Percentiles rank a stretch among this genome's conserved stretches.
Conservation (phyloP, 768 basidiomycete genomes). For the Lanmaoa pseudosensibilis region DNA sequence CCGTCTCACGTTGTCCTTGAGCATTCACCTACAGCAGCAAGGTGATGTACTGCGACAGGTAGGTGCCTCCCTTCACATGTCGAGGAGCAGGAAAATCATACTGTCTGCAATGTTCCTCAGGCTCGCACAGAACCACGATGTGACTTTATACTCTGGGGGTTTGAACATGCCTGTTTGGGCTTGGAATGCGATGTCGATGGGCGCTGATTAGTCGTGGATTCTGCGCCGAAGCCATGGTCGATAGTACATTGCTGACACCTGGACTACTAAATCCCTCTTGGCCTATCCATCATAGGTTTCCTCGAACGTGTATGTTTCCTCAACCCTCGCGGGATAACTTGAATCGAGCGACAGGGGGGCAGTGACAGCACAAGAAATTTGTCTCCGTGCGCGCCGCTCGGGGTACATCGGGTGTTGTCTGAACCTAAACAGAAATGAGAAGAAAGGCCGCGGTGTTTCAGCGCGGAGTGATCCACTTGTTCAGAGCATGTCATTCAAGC, state of each 20-base stretch:
- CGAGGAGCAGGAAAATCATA: background rate
- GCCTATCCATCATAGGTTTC: background rate
- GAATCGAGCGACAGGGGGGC: background rate
- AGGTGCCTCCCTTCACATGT: background rate
- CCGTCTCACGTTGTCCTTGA: background rate
- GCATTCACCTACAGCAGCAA: background rate
- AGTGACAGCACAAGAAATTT: background rate
- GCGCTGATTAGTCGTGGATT: background rate
- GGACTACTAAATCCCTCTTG: background rate
- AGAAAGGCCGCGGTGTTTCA: slow-evolving; percentile 2
- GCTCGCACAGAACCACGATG: background rate
- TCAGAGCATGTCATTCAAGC: background rate
- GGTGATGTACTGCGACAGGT: background rate
- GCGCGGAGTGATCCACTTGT: background rate
- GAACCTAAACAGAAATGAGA: slow-evolving; percentile 1
- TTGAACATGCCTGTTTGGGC: background rate
- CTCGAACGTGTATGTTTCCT: background rate
- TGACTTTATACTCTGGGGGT: background rate
- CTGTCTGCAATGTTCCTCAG: background rate
- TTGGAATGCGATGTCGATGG: background rate
- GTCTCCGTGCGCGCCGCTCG: background rate
- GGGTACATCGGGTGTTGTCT: slow-evolving; percentile 5
- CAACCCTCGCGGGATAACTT: background rate
- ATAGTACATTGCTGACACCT: background rate
- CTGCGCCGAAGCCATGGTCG: background rate